Evolutionary conservation across 1,284 basidiomycete species (phyloP).

Genomic region (Ganoderma resinaceum): DNA sequence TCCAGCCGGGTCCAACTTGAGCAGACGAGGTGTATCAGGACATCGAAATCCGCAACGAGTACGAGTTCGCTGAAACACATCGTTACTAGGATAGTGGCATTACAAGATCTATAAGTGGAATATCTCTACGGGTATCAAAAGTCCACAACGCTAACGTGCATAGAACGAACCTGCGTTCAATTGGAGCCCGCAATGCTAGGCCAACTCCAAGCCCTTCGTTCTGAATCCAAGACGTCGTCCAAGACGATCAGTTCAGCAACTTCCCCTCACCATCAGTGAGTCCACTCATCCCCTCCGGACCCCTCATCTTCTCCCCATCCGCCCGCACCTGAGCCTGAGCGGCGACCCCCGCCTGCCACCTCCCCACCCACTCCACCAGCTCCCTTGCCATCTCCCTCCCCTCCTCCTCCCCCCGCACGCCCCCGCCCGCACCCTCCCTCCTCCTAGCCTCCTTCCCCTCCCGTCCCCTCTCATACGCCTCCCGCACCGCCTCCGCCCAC

Average conservation of each 20-base stretch:
- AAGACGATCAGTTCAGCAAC: neutral
- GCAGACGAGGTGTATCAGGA: too few species aligned
- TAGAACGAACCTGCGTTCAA: neutral
- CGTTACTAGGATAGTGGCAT: neutral
- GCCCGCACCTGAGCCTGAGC: neutral
- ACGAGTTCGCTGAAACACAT: neutral
- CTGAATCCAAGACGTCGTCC: neutral
- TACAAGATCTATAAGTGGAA: neutral
- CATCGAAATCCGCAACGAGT: too few species aligned
- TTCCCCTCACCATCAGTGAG: neutral
- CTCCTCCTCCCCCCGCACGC: slow-evolving; percentile 48
- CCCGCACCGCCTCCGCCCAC: slow-evolving; percentile 64
- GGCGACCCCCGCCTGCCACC: slow-evolving; percentile 40
- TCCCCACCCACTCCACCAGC: slow-evolving; percentile 58
- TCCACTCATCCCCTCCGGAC: neutral
- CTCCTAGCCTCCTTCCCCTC: slow-evolving; percentile 51
- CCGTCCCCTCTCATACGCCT: slow-evolving; percentile 59
- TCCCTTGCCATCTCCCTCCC: slow-evolving; percentile 55
- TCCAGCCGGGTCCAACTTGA: too few species aligned
- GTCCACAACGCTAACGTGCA: neutral
- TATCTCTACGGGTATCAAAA: neutral
- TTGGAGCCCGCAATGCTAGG: neutral
- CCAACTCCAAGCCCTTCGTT: neutral
- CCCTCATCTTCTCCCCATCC: neutral
- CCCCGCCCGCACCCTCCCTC: slow-evolving; percentile 47